Evolutionary conservation across 2,329 filamentous ascomycete genomes (phyloP), one percentile per base, ranked within the genome.

Genomic region (Didymella sp.): DNA sequence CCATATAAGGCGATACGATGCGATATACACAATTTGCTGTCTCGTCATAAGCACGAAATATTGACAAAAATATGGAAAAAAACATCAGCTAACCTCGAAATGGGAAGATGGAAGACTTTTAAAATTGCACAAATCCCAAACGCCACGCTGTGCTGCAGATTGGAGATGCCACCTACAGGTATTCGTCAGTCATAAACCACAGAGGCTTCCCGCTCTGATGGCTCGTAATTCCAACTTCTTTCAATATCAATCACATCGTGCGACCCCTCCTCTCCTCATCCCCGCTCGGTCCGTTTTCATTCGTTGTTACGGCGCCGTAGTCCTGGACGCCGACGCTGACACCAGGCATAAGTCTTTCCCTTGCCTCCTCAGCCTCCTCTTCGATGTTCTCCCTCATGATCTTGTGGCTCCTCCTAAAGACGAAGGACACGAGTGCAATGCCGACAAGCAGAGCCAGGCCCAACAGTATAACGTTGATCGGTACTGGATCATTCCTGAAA

Each of bases 381-480:
- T 76, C 74, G 6, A 77, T 68, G 41, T 64, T 71, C 40, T 76
- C 73, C 2, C 74, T 56, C 40, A 70, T 59, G 17, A 84, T 77
- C 27, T 69, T 76, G 47, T 74, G 68, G 25, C 80, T 84, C 69
- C 81, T 80, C 55, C 76, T 74, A 61, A 75, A 79, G 1, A 96
- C 91, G 73, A 85, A 96, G 0, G 71, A 76, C 11, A 94, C 87
- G 7, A 96, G 78, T 6, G 77, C 78, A 1, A 82, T 56, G 0
- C 93, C 92, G 1, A 94, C 81, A 0, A 84, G 70, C 8, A 90
- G 72, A 0, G 88, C 90, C 0, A 85, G 54, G 0, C 76, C 70
- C 44, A 94, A 76, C 19, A 96, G 75, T 0, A 89, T 81, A 2
- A 89, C 48, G 72, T 96, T 95, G 12, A 96, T 88, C 0, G 91